Evolutionary conservation across 805 yeast genomes (phyloP).

Genomic region (Pichia thaimueangensis): DNA sequence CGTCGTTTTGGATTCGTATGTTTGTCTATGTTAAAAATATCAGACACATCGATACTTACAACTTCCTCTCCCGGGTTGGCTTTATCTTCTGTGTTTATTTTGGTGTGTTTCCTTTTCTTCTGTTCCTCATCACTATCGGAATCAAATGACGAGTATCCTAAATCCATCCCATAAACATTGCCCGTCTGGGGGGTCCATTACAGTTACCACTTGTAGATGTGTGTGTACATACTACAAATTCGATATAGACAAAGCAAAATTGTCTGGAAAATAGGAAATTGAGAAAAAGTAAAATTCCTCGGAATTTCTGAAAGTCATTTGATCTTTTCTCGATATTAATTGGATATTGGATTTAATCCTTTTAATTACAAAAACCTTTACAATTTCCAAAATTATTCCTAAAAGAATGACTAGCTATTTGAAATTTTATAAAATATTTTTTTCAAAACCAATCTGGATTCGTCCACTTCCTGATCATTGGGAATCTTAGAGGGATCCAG

Average conservation of each 20-base stretch:
- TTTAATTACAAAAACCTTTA: too few species aligned
- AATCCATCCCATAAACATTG: conserved; percentile 8
- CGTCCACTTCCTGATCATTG: conserved; percentile 2
- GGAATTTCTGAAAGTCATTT: too few species aligned
- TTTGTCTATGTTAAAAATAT: not conserved
- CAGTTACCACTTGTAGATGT: too few species aligned
- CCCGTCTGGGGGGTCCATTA: not conserved
- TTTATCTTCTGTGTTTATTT: not conserved
- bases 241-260: too few species aligned
- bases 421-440: conserved; percentile 13
- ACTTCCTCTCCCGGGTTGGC: not conserved
- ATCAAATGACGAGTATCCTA: conserved; percentile 12
- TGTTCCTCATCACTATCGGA: conserved; percentile 3
- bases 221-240: too few species aligned
- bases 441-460: conserved; percentile 1
- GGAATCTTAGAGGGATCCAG: conserved; percentile 2
- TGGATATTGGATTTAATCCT: too few species aligned
- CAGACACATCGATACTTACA: not conserved
- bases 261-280: too few species aligned
- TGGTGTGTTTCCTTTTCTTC: not conserved
- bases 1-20: not conserved
- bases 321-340: too few species aligned
- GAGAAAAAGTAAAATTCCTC: too few species aligned
- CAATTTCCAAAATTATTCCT: too few species aligned
- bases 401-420: conserved; percentile 5